These are phyloP conservation scores for Phytophthora gonapodyides DNA, from an alignment of 352 stramenopile genomes.

Conservation along the genomic window DNA sequence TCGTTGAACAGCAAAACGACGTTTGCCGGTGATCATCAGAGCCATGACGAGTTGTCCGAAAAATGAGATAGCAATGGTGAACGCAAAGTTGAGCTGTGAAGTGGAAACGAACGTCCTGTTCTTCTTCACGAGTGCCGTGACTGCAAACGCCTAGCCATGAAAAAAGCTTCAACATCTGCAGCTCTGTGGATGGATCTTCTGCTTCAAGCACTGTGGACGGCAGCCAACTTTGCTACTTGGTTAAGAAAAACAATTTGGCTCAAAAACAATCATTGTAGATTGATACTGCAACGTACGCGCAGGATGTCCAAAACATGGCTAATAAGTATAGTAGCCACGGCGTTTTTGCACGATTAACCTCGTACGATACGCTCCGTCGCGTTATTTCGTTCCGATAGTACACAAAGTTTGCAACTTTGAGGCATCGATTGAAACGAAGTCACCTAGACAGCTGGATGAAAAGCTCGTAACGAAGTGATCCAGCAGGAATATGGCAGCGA, in stretches of 20 bases:
- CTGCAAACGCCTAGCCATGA: conserved; percentile 55
- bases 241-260: no score
- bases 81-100: conserved; percentile 48
- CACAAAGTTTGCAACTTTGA: conserved; percentile 54
- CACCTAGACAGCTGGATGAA: conserved; percentile 39
- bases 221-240: conserved; percentile 60
- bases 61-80: conserved; percentile 60
- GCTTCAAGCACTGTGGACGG: conserved; percentile 37
- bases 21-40: conserved; percentile 74
- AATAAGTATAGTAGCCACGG: conserved; percentile 61
- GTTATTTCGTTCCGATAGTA: conserved; percentile 54
- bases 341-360: conserved; percentile 58
- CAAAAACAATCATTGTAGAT: conserved; percentile 61
- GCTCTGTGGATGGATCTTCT: conserved; percentile 29
- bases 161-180: conserved; percentile 50
- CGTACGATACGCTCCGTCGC: conserved; percentile 59
- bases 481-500: conserved; percentile 48
- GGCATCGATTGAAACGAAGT: conserved; percentile 56
- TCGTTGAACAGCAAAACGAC: conserved; percentile 65
- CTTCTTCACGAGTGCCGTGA: conserved; percentile 67
- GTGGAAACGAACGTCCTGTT: conserved; percentile 52
- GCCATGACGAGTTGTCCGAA: conserved; percentile 67
- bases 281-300: conserved; percentile 62
- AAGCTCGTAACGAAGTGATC: conserved; percentile 47
- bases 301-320: conserved; percentile 70